phyloP scores from a whole-genome alignment of 129 eudicot species.

The Pittosporum tobira region DNA sequence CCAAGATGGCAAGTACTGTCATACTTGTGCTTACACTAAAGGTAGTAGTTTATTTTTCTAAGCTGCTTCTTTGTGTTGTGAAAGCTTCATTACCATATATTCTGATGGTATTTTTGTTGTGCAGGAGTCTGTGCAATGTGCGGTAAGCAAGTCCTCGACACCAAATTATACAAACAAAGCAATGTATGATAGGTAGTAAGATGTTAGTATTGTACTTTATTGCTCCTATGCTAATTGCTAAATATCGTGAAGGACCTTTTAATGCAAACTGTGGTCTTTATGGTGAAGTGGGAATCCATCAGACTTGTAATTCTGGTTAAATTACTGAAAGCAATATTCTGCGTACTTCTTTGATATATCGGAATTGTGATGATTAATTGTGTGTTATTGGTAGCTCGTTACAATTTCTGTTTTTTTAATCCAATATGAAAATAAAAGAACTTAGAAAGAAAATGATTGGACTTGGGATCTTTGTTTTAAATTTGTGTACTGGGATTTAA shows the following conservation, averaged over 20 bases:
- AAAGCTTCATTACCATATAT: not conserved
- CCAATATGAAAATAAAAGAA: too few species aligned
- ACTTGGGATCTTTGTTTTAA: too few species aligned
- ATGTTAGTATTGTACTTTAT: not conserved
- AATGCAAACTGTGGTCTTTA: not conserved
- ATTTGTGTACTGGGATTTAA: too few species aligned
- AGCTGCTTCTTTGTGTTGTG: not conserved
- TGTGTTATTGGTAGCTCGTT: too few species aligned
- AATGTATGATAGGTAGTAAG: conserved; percentile 41
- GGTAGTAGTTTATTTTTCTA: conserved; percentile 30
- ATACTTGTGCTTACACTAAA: conserved; percentile 95
- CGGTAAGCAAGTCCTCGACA: conserved; percentile 91
- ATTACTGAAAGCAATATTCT: not conserved
- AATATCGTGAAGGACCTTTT: not conserved
- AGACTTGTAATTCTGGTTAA: not conserved
- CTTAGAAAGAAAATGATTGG: too few species aligned
- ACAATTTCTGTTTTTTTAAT: too few species aligned
- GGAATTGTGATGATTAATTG: too few species aligned
- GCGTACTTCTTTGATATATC: too few species aligned
- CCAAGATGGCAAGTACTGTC: conserved; percentile 91
- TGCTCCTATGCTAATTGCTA: not conserved
- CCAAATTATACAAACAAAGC: conserved; percentile 91
- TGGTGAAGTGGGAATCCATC: not conserved
- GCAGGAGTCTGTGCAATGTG: conserved; percentile 99
- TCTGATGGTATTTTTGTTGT: conserved; percentile 9